Percentiles rank a stretch among this genome's conserved stretches.
Evolutionary conservation across 768 basidiomycete species (phyloP).

Genomic region (Leccinum boreale): DNA sequence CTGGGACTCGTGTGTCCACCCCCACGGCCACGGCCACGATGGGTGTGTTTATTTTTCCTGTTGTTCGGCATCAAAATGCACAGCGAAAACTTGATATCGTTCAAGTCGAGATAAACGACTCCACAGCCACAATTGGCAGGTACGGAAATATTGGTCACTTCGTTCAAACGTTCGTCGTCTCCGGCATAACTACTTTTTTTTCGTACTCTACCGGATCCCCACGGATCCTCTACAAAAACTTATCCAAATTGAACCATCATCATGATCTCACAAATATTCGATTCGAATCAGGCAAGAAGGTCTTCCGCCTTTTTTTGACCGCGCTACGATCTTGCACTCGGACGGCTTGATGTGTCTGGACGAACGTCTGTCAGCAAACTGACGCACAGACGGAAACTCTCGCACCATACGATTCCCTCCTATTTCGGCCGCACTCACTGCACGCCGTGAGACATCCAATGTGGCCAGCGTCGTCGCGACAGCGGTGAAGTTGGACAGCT

Average conservation of each 20-base stretch:
- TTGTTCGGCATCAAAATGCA: constrained; percentile 21
- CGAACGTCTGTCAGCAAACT: not conserved
- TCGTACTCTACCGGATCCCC: no score
- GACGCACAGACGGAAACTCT: not conserved
- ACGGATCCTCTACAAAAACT: no score
- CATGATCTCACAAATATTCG: not conserved
- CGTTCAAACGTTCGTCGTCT: not conserved
- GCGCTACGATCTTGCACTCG: not conserved
- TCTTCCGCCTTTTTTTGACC: not conserved
- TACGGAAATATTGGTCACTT: not conserved
- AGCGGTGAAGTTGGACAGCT: constrained; percentile 6
- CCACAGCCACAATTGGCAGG: not conserved
- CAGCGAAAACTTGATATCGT: not conserved
- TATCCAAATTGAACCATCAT: no score
- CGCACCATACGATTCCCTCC: not conserved
- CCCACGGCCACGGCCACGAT: constrained; percentile 20
- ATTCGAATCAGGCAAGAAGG: not conserved
- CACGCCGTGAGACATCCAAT: not conserved
- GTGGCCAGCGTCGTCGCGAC: constrained; percentile 5
- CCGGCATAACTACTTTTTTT: no score
- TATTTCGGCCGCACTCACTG: not conserved
- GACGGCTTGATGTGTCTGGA: not conserved
- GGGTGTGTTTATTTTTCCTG: constrained; percentile 15
- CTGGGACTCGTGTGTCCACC: constrained; percentile 13
- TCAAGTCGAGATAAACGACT: not conserved